Percentiles rank a stretch among this genome's conserved stretches.
Conservation (phyloP, 352 stramenopile genomes). For the Globisporangium paddicum region DNA sequence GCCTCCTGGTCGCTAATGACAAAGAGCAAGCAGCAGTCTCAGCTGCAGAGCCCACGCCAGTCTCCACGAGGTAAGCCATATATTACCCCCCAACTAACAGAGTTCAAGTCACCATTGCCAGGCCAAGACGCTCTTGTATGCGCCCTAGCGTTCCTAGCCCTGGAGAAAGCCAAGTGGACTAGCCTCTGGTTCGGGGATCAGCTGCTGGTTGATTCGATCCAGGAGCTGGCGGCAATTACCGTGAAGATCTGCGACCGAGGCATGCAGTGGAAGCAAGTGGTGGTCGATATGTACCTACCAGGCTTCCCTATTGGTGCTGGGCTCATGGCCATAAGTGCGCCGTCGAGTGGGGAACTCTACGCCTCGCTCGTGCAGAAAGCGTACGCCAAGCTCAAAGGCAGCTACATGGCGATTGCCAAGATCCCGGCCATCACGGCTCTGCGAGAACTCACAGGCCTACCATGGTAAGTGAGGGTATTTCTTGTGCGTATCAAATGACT, state of each 20-base stretch:
- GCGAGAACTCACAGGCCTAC: conserved; percentile 35
- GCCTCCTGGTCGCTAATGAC: conserved; percentile 24
- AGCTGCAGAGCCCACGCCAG: neutral
- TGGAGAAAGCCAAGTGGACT: conserved; percentile 18
- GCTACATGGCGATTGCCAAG: conserved; percentile 21
- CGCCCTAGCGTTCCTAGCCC: conserved; percentile 23
- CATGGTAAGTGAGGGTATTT: conserved; percentile 31
- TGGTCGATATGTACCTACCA: conserved; percentile 47
- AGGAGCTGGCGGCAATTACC: conserved; percentile 4
- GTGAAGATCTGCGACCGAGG: conserved; percentile 26
- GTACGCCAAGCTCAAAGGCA: conserved; percentile 47
- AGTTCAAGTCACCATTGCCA: conserved; percentile 23
- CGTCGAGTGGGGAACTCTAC: conserved; percentile 26
- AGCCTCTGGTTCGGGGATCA: conserved; percentile 15
- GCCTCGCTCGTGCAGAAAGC: conserved; percentile 47
- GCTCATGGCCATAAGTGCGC: conserved; percentile 20
- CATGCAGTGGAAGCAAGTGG: conserved; percentile 24
- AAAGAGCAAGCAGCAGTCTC: neutral
- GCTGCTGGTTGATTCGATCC: neutral
- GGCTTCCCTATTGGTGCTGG: conserved; percentile 29
- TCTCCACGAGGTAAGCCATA: neutral
- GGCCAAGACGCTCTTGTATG: conserved; percentile 27
- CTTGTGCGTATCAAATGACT: neutral
- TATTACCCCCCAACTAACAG: neutral
- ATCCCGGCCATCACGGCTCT: conserved; percentile 31